A percentile compares a stretch with the other conserved stretches of the same genome.
Evolutionary conservation across 371 early-diverging fungal species (phyloP).

Genomic region (Paraphysoderma sedebokerense): DNA sequence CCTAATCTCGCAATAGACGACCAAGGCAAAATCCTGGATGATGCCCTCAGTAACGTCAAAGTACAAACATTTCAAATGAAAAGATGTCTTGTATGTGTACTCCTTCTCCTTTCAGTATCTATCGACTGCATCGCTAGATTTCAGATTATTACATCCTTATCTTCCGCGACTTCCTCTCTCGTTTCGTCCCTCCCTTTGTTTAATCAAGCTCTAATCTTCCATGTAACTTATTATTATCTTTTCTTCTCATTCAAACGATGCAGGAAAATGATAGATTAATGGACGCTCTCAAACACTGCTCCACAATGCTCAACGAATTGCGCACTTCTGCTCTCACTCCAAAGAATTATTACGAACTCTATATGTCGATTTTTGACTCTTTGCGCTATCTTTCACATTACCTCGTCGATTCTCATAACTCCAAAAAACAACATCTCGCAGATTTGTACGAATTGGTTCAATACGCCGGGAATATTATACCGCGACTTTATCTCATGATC

Average conservation of each 20-base stretch:
- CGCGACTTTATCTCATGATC: constrained; percentile 91
- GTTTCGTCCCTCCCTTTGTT: background rate
- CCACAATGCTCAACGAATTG: constrained; percentile 87
- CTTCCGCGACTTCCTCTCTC: background rate
- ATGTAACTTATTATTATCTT: background rate
- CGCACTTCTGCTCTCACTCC: constrained; percentile 83
- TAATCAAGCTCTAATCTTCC: background rate
- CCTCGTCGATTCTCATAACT: constrained; percentile 66
- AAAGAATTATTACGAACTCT: constrained; percentile 94
- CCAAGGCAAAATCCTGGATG: constrained; percentile 65
- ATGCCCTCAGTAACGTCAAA: constrained; percentile 65
- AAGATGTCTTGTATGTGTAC: constrained; percentile 50
- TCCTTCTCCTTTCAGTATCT: background rate
- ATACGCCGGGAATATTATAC: constrained; percentile 92
- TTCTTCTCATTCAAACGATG: background rate
- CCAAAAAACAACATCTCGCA: constrained; percentile 72
- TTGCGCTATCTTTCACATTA: constrained; percentile 71
- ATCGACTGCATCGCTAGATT: background rate
- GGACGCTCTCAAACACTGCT: constrained; percentile 91
- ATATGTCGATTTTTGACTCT: constrained; percentile 40
- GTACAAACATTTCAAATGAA: constrained; percentile 79
- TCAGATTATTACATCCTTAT: background rate
- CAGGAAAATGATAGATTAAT: constrained; percentile 74
- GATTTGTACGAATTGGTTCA: constrained; percentile 94
- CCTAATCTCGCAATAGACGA: too few species aligned